phyloP scores from a whole-genome alignment of 805 yeast genomes.

The Hanseniaspora meyeri region DNA sequence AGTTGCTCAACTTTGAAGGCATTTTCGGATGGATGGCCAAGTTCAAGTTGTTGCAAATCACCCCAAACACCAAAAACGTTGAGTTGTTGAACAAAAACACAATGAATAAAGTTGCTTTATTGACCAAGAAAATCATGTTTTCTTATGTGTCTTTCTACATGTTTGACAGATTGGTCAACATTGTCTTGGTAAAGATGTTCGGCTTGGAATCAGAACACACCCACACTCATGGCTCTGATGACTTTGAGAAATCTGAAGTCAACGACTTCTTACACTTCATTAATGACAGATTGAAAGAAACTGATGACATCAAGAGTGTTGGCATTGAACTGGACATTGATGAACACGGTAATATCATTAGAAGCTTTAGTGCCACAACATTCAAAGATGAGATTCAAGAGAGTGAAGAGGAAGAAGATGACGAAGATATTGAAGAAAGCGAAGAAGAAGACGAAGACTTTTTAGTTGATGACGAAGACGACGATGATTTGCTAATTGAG shows the following conservation, averaged over 20 bases:
- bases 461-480: neutral
- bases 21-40: neutral
- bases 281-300: neutral
- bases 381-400: neutral
- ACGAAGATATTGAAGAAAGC: neutral
- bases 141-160: slow-evolving; percentile 2
- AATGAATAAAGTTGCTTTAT: neutral
- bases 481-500: slow-evolving; percentile 4
- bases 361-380: slow-evolving; percentile 6
- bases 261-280: neutral
- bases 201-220: slow-evolving; percentile 2
- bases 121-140: slow-evolving; percentile 9
- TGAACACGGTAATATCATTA: neutral
- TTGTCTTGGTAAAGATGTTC: neutral
- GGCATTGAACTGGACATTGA: slow-evolving; percentile 9
- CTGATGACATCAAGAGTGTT: slow-evolving; percentile 1
- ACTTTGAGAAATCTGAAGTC: neutral
- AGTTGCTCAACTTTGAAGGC: neutral
- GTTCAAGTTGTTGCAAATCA: neutral
- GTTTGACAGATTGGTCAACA: slow-evolving; percentile 7
- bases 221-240: slow-evolving; percentile 1
- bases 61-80: neutral
- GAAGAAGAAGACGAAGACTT: neutral
- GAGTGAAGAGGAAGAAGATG: neutral
- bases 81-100: neutral